Base-by-base conservation (phyloP, 2,329 filamentous ascomycete species). In the Fusarium palustre region DNA sequence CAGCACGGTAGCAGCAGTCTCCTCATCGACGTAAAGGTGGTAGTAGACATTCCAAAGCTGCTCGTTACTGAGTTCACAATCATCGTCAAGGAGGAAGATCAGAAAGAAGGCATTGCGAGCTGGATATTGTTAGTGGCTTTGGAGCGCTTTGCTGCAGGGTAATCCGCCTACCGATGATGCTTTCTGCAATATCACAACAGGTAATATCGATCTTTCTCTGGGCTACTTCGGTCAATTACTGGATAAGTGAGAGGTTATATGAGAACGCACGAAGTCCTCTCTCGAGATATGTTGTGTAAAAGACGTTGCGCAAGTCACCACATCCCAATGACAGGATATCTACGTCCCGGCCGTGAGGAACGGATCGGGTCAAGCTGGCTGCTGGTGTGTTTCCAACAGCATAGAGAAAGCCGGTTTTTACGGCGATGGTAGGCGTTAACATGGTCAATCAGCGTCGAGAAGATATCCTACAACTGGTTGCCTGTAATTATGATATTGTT, bases 311-410 rank as follows among this genome's bases (percentile, higher is more conserved):
- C 43, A 84, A 77, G 76, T 90, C 88, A 13, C 86, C 86, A 58
- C 85, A 88, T 3, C 85, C 86, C 5, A 90, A 79, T 2, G 85
- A 79, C 18, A 90, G 79, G 7, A 89, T 76, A 47, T 81, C 76
- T 3, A 81, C 85, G 70, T 85, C 78, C n/a, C 82, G 65, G 6
- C 84, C 85, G 12, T 82, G 82, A 1, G 86, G 84, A 3, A 88
- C 67, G 34, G 79, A 76, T 49, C 81, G 77, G 0, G 82, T 83
- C 11, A 89, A 75, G 67, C 80, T 84, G 10, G 82, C 77, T 7
- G 87, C 85, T 5, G 86, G 84, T 0, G 83, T 87, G 73, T 87
- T 87, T 25, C 86, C 86, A n/a, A 84, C 77, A 2, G 85, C 82
- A 53, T 86, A 86, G 24, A 84, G 75, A 38, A 76, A 80, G 22